These are phyloP conservation scores for Plasmodium sp. DNA, from an alignment of 169 alveolate genomes.

Conservation along the genomic window DNA sequence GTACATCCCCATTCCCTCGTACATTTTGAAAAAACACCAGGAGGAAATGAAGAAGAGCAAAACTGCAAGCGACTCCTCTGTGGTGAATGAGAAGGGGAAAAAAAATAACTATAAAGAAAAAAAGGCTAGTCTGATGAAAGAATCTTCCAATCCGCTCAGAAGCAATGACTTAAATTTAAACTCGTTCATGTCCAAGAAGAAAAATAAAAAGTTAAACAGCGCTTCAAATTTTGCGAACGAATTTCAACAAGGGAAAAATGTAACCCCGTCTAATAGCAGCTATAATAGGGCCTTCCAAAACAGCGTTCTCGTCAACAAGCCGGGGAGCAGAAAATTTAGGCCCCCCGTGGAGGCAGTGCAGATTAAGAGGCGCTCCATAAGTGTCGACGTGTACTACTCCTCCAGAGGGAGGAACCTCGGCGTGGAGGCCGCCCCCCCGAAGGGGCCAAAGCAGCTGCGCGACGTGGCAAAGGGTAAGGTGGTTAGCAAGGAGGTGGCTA, in stretches of 20 bases:
- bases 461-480: background rate
- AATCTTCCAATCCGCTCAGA: background rate
- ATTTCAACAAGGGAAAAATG: conserved; percentile 1
- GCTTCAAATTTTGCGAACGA: background rate
- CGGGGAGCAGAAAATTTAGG: background rate
- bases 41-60: conserved; percentile 16
- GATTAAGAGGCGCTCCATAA: conserved; percentile 2
- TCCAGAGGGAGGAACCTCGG: background rate
- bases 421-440: background rate
- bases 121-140: background rate
- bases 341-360: background rate
- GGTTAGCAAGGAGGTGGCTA: background rate
- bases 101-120: background rate
- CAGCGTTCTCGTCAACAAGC: background rate
- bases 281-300: background rate
- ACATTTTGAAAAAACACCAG: conserved; percentile 9
- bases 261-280: background rate
- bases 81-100: background rate
- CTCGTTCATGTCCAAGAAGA: background rate
- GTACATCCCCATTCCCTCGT: conserved; percentile 56
- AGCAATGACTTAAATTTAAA: background rate
- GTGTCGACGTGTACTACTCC: conserved; percentile 36
- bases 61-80: background rate
- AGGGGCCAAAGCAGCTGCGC: background rate
- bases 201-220: conserved; percentile 10